Evolutionary conservation across 306 rosid species (phyloP).

Genomic region (Quercus glauca): DNA sequence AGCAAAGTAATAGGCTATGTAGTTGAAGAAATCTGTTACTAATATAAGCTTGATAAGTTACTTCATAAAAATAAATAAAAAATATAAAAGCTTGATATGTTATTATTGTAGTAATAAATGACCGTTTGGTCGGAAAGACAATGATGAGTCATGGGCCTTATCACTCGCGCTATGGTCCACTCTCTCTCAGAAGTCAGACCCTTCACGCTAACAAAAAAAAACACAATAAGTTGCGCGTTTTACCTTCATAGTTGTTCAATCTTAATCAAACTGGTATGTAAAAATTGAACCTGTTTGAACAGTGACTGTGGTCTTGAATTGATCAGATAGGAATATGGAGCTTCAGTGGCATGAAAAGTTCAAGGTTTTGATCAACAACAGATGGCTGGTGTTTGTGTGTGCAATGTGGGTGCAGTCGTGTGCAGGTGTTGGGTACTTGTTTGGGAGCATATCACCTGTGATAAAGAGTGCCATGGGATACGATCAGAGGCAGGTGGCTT

Average conservation of each 20-base stretch:
- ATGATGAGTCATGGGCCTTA: neutral
- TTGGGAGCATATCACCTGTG: conserved; percentile 85
- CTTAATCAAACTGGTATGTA: neutral
- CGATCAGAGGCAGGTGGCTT: conserved; percentile 67
- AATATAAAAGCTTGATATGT: no score
- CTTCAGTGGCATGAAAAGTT: conserved; percentile 34
- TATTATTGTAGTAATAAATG: no score
- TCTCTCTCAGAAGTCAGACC: neutral
- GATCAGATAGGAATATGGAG: conserved; percentile 4
- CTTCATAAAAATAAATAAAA: no score
- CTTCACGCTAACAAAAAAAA: neutral
- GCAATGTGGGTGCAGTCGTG: conserved; percentile 83
- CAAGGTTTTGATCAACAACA: conserved; percentile 37
- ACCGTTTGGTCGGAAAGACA: neutral
- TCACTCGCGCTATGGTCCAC: neutral
- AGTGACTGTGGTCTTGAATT: no score
- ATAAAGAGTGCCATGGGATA: conserved; percentile 69
- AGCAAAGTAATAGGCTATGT: neutral
- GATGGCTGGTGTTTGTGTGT: conserved; percentile 89
- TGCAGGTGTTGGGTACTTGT: conserved; percentile 78
- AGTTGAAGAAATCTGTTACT: neutral
- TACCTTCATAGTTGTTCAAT: neutral
- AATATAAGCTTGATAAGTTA: neutral
- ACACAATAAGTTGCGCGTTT: no score
- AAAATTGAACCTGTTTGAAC: neutral